Evolutionary conservation across 345 rosid species (phyloP).

Genomic region (Dimocarpus longan): DNA sequence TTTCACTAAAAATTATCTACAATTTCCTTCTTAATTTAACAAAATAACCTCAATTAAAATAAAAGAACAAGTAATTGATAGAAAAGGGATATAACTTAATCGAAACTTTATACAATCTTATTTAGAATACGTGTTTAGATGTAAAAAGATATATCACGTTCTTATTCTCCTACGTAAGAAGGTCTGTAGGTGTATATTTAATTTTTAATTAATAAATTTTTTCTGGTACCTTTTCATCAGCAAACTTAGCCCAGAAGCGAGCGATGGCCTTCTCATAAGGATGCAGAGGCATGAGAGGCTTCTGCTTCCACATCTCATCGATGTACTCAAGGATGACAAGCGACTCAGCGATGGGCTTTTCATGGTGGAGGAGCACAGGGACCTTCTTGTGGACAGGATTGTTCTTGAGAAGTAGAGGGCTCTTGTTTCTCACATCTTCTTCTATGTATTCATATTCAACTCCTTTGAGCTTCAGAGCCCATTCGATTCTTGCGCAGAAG

Average conservation of each 20-base stretch:
- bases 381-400: conserved; percentile 40
- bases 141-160: too few relatives aligned
- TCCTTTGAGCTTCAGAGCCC: conserved; percentile 41
- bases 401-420: conserved; percentile 30
- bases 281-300: conserved; percentile 27
- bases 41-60: too few relatives aligned
- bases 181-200: too few relatives aligned
- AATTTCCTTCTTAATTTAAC: too few relatives aligned
- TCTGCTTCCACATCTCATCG: conserved; percentile 30
- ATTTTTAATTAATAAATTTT: background rate
- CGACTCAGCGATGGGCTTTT: conserved; percentile 26
- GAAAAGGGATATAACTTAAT: too few relatives aligned
- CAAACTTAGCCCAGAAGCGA: conserved; percentile 40
- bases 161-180: too few relatives aligned
- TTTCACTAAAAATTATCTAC: too few relatives aligned
- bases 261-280: conserved; percentile 34
- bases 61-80: too few relatives aligned
- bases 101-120: too few relatives aligned
- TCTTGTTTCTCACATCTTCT: conserved; percentile 36
- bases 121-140: too few relatives aligned
- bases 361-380: conserved; percentile 32
- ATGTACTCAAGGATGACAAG: conserved; percentile 33
- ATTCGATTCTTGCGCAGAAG: conserved; percentile 30
- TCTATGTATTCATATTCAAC: conserved; percentile 26
- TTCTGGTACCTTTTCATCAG: conserved; percentile 35